Percentiles rank a stretch among this genome's conserved stretches.
Evolutionary conservation across 352 stramenopile genomes (phyloP).

Genomic region (Elongisporangium undulatum): DNA sequence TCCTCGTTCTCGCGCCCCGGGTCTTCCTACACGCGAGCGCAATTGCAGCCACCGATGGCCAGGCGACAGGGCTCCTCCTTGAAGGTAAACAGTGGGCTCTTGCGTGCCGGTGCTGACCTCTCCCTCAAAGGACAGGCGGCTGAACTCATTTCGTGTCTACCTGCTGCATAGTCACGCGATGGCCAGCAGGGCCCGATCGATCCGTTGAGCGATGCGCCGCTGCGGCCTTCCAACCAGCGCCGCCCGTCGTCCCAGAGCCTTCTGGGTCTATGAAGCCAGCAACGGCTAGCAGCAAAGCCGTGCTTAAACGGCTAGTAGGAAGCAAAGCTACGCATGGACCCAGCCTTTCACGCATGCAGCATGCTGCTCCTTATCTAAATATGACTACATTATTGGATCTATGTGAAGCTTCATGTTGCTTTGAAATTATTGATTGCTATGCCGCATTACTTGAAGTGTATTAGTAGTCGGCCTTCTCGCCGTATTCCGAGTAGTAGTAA

Average conservation of each 20-base stretch:
- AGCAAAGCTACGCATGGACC: background rate
- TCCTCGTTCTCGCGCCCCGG: conserved; percentile 70
- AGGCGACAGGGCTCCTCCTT: conserved; percentile 32
- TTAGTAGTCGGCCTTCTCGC: conserved; percentile 22
- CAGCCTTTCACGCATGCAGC: background rate
- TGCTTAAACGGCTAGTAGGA: conserved; percentile 1
- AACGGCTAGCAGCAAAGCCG: background rate
- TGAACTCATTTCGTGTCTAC: background rate
- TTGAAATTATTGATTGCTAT: background rate
- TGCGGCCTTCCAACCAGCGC: conserved; percentile 44
- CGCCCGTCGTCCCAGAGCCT: conserved; percentile 55
- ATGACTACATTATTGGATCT: background rate
- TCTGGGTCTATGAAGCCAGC: conserved; percentile 2
- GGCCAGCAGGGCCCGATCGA: conserved; percentile 53
- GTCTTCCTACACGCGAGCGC: conserved; percentile 62
- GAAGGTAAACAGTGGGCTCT: conserved; percentile 27
- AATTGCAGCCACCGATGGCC: conserved; percentile 44
- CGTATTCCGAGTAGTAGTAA: conserved; percentile 78
- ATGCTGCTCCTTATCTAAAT: background rate
- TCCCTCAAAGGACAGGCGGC: background rate
- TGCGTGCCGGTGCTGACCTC: background rate
- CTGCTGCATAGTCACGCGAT: conserved; percentile 35
- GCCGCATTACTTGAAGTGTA: background rate
- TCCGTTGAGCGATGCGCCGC: conserved; percentile 41
- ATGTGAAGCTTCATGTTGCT: background rate